These are phyloP conservation scores for Epithemia pelagica DNA, from an alignment of 108 stramenopile genomes.

Conservation along the genomic window DNA sequence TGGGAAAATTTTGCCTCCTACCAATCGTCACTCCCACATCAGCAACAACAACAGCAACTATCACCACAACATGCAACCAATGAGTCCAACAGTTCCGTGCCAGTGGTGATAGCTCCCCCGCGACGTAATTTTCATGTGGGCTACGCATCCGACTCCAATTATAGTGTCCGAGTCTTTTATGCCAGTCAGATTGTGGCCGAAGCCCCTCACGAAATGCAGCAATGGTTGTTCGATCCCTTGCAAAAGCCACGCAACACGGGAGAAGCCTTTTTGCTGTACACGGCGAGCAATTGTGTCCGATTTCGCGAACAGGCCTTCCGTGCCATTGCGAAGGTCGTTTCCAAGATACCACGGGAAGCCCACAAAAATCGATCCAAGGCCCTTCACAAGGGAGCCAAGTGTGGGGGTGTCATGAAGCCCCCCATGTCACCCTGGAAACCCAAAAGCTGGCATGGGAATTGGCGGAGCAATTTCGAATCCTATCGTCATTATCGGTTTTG, in stretches of 20 bases:
- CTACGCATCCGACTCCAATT: neutral
- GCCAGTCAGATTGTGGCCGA: neutral
- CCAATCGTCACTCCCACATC: too few relatives aligned
- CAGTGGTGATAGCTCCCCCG: neutral
- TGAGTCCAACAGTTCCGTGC: too few relatives aligned
- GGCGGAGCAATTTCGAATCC: neutral
- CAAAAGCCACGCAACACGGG: neutral
- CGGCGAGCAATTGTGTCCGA: neutral
- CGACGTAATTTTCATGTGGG: neutral
- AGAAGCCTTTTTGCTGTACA: neutral
- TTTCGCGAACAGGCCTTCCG: neutral
- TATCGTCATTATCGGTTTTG: slow-evolving; percentile 26
- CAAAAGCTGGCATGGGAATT: neutral
- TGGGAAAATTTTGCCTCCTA: too few relatives aligned
- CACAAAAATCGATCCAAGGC: too few relatives aligned
- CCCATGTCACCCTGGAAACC: neutral
- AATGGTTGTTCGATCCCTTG: neutral
- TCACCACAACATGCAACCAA: too few relatives aligned
- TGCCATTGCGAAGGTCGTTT: neutral
- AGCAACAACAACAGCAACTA: too few relatives aligned
- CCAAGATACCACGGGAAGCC: too few relatives aligned
- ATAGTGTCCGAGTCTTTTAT: neutral
- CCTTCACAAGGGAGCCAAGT: neutral
- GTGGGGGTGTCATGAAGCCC: neutral
- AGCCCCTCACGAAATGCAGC: neutral